Base-by-base conservation (phyloP, 306 rosid genomes). In the Sechiopsis laciniata region DNA sequence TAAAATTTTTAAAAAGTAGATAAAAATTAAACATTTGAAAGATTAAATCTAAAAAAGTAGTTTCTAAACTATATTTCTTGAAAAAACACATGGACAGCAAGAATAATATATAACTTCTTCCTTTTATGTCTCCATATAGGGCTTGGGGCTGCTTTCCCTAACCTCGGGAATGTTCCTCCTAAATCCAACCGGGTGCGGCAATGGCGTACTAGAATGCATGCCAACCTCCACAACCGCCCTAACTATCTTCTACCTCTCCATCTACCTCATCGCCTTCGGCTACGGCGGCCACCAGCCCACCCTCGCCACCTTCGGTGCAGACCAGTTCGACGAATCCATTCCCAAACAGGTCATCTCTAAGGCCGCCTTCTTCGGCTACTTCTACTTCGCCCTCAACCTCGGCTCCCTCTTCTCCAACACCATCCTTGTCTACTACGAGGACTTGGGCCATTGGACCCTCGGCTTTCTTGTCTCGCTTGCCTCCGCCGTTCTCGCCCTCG, bases 241-340 rank as follows among this genome's bases (percentile, higher is more conserved):
- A 3, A 20, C 9, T 0, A 1, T 87, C 4, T 87, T 87, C 80
- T 84, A 87, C 81, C 1, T 80, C 12, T 87, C 90, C 1, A 80
- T 87, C 35, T 87, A 87, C 64, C 55, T 87, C 5, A 86, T 87
- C 7, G 90, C 90, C 4, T 82, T 87, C 0, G 90, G 90, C 21
- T 87, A 87, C 14, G 90, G 90, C 21, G 90, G 90, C 3, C 88
- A 87, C 50, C 90, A 87, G 32, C 90, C 90, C 11, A 84, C 88
- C 37, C 51, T 87, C 1, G 90, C 90, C 19, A 87, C 90, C 6
- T 87, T 87, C 10, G 90, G 90, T 4, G 85, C 88, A 6, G 90
- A 87, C 78, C 90, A 87, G 51, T 87, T 82, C 52, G 85, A 82
- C 26, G 81, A 74, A 7, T 80, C 62, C 24, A 74, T 24, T 8